Percentiles rank a stretch among this genome's conserved stretches.
phyloP scores from a whole-genome alignment of 805 yeast genomes.

The Kurtzmaniella fragi region DNA sequence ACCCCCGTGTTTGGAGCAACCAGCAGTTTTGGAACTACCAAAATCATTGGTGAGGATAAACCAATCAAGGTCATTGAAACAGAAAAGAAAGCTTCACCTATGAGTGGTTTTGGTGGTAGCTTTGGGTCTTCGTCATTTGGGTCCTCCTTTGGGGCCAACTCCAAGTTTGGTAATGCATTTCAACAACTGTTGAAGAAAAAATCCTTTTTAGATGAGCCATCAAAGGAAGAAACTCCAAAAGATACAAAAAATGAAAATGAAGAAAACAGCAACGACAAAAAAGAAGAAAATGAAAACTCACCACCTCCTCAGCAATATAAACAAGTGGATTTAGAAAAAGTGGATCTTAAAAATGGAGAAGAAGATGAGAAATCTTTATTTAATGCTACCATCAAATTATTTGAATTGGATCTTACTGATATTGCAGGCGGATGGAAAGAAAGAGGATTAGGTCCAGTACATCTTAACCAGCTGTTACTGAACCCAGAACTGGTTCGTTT shows the following conservation, averaged over 20 bases:
- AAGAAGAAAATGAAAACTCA: slow-evolving; percentile 8
- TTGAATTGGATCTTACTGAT: slow-evolving; percentile 62
- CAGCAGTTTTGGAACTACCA: slow-evolving; percentile 1
- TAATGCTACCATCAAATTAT: slow-evolving; percentile 72
- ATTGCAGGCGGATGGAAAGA: slow-evolving; percentile 89
- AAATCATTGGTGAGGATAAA: not conserved
- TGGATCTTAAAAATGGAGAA: slow-evolving; percentile 75
- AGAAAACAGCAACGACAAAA: slow-evolving; percentile 13
- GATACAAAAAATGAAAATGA: slow-evolving; percentile 3
- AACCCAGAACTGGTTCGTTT: slow-evolving; percentile 52
- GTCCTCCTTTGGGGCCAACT: slow-evolving; percentile 42
- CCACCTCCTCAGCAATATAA: slow-evolving; percentile 36
- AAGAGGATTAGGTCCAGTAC: slow-evolving; percentile 86
- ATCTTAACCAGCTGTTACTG: slow-evolving; percentile 52
- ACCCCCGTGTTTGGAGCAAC: slow-evolving; percentile 3
- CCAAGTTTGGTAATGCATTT: slow-evolving; percentile 52
- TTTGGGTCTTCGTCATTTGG: slow-evolving; percentile 43
- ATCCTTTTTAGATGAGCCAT: slow-evolving; percentile 49
- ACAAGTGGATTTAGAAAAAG: slow-evolving; percentile 55
- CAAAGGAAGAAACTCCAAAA: slow-evolving; percentile 10
- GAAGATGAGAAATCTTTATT: slow-evolving; percentile 73
- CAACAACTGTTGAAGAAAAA: slow-evolving; percentile 46
- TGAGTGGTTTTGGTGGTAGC: slow-evolving; percentile 10
- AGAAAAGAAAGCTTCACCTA: slow-evolving; percentile 5
- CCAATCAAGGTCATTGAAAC: slow-evolving; percentile 1